These are phyloP conservation scores for Lichtheimia ramosa DNA, from an alignment of 371 early-diverging fungal species.

Conservation along the genomic window DNA sequence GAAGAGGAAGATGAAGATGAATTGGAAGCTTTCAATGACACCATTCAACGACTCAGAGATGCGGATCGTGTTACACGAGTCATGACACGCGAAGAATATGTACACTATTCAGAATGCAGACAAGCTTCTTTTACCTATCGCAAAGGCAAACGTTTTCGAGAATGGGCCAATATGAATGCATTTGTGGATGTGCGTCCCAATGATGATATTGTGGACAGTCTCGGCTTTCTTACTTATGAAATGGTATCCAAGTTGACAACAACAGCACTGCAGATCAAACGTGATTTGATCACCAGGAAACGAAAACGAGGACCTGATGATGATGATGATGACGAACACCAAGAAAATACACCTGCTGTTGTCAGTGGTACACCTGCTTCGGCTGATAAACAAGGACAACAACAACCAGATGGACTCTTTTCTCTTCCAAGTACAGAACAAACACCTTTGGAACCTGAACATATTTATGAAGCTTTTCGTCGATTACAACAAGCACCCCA, in stretches of 20 bases:
- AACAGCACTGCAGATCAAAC: conserved; percentile 73
- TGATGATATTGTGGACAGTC: conserved; percentile 94
- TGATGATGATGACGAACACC: conserved; percentile 20
- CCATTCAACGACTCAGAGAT: conserved; percentile 72
- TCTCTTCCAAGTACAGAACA: conserved; percentile 75
- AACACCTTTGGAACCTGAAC: conserved; percentile 79
- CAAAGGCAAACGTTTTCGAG: conserved; percentile 92
- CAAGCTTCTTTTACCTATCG: conserved; percentile 97
- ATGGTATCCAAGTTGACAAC: conserved; percentile 93
- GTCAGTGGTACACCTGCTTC: conserved; percentile 4
- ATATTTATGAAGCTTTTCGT: conserved; percentile 91
- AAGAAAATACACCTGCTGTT: background rate
- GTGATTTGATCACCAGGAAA: conserved; percentile 27
- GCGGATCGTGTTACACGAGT: conserved; percentile 92
- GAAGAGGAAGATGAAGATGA: conserved; percentile 85
- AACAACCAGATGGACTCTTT: conserved; percentile 64
- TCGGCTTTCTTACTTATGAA: conserved; percentile 97
- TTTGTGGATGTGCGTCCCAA: conserved; percentile 88
- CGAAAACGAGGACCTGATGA: conserved; percentile 48
- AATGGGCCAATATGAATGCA: conserved; percentile 91
- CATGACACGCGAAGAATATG: conserved; percentile 98
- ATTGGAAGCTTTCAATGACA: conserved; percentile 85
- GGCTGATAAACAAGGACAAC: conserved; percentile 20
- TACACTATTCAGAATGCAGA: conserved; percentile 97
- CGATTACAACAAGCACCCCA: conserved; percentile 72